Evolutionary conservation across 192 early-diverging fungal species (phyloP).

Genomic region (Umbelopsis sp.): DNA sequence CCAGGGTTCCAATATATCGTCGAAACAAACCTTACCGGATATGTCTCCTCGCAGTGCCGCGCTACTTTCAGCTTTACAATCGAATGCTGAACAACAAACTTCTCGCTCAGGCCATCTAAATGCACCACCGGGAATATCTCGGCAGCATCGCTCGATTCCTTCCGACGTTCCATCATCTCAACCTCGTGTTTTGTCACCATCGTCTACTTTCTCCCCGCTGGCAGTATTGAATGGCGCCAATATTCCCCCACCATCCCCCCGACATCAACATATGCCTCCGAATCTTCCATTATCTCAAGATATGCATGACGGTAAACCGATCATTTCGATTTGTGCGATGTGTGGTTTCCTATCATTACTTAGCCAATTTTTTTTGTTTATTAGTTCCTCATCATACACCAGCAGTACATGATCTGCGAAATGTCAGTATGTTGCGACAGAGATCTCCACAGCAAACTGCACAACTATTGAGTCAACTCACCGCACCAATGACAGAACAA

Average conservation of each 20-base stretch:
- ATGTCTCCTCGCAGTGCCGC: neutral
- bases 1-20: neutral
- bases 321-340: neutral
- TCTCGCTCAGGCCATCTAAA: neutral
- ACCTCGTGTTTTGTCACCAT: neutral
- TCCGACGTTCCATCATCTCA: neutral
- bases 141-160: neutral
- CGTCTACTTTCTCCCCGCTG: neutral
- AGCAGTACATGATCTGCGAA: neutral
- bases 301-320: neutral
- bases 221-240: neutral
- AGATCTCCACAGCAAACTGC: constrained; percentile 5
- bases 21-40: neutral
- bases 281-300: neutral
- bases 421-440: neutral
- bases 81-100: neutral
- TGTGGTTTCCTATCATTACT: neutral
- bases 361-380: neutral
- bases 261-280: neutral
- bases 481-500: neutral
- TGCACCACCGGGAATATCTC: neutral
- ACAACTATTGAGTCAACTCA: neutral
- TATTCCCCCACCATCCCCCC: neutral
- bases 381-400: neutral
- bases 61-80: neutral